Base-by-base conservation (phyloP, 2,329 filamentous ascomycete species). In the Claviceps arundinis region DNA sequence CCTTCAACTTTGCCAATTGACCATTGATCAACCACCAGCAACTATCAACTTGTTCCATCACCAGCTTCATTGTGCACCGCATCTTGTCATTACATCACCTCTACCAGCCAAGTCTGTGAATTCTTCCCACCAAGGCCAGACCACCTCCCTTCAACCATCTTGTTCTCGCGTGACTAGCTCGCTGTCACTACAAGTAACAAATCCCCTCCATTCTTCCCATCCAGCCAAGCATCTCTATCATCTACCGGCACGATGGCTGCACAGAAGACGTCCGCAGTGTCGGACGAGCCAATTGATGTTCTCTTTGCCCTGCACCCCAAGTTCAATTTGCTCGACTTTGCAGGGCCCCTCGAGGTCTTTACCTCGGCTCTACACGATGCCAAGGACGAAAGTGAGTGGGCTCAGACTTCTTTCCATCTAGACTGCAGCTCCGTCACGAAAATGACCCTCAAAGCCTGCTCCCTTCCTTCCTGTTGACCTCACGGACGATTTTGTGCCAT, bases 251-350 rank as follows among this genome's bases (percentile, higher is more conserved):
- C 68, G 67, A 81, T 81, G 78, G 73, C 65, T 71, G 69, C 75
- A 65, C 68, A 68, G 64, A 80, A 80, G 73, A 72, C 69, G 59
- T 77, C 76, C 67, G 76, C 77, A 64, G 75, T 78, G 66, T 71
- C 72, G 61, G 77, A 80, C 63, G 64, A 67, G 55, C 77, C 77
- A 58, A 70, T 81, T 61, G 72, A 80, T 57, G 75, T 81, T 58
- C 75, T 82, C 63, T 74, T 82, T 66, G 77, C 73, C 60, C 72
- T 82, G 60, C 78, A 82, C 51, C 68, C 73, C 63, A 77, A 79
- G 64, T 82, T 81, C 64, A 70, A 81, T 62, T 65, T 81, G 54
- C 60, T 80, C 57, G 78, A 81, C 70, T 74, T 81, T 58, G 73
- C 76, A 52, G 78, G 76, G 57, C 72, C 76, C 44, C 63, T 77